These are phyloP conservation scores for Alternaria brassicicola DNA, from an alignment of 2,329 filamentous ascomycete species.

Conservation along the genomic window DNA sequence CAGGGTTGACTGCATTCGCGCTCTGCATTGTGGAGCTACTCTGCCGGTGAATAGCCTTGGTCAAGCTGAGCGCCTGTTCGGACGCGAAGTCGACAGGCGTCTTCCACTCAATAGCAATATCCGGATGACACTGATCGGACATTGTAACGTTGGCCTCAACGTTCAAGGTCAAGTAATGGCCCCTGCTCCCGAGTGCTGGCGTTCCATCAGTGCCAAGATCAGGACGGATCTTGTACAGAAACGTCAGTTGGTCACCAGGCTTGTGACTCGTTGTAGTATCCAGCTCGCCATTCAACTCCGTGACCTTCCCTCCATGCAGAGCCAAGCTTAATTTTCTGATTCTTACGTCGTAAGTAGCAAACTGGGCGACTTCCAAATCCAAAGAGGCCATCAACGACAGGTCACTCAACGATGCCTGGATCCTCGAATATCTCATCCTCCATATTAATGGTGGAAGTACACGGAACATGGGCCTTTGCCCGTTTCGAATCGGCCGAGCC, in stretches of 20 bases:
- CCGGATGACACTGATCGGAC: constrained; percentile 64
- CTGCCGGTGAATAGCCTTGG: constrained; percentile 39
- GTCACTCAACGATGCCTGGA: constrained; percentile 61
- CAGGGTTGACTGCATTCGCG: constrained; percentile 33
- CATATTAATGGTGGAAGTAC: constrained; percentile 74
- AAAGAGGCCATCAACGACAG: constrained; percentile 70
- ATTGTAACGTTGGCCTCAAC: constrained; percentile 66
- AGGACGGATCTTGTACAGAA: constrained; percentile 69
- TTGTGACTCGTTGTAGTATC: constrained; percentile 66
- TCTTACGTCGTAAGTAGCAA: constrained; percentile 69
- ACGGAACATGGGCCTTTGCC: constrained; percentile 66
- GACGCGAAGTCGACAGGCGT: constrained; percentile 71
- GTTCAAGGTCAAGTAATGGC: constrained; percentile 60
- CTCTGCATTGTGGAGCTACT: constrained; percentile 33
- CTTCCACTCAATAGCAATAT: constrained; percentile 70
- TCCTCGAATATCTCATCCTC: constrained; percentile 72
- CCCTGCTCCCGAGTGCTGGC: constrained; percentile 52
- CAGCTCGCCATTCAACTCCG: constrained; percentile 54
- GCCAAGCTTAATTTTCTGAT: constrained; percentile 65
- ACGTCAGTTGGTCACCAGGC: constrained; percentile 75
- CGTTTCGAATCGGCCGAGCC: constrained; percentile 67
- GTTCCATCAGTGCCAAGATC: constrained; percentile 53
- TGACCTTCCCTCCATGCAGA: constrained; percentile 64
- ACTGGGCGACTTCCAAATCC: constrained; percentile 75
- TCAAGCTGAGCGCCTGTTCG: constrained; percentile 50